A percentile compares a stretch with the other conserved stretches of the same genome.
Evolutionary conservation across 2,329 filamentous ascomycete species (phyloP).

Genomic region (Huntiella bhutanensis): DNA sequence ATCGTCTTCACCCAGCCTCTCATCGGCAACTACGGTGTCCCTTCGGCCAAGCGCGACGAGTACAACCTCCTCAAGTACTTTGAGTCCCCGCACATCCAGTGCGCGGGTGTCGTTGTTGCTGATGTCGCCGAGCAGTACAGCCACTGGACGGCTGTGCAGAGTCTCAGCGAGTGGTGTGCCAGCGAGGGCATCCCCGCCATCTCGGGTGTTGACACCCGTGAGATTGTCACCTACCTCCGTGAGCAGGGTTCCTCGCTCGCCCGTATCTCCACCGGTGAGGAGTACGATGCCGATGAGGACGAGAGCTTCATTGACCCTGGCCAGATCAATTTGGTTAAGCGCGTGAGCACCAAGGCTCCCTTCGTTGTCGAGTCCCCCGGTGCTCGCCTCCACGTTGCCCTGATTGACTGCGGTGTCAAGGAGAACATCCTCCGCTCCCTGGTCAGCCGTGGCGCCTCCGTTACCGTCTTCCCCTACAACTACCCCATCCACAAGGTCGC

Average conservation of each 20-base stretch:
- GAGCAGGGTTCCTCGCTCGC: conserved; percentile 94
- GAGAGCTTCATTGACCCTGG: conserved; percentile 89
- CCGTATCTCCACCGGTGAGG: conserved; percentile 83
- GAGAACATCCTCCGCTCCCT: conserved; percentile 97
- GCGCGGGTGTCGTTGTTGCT: conserved; percentile 84
- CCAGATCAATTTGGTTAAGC: conserved; percentile 89
- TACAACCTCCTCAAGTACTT: conserved; percentile 93
- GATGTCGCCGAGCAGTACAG: conserved; percentile 89
- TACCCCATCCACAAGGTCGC: conserved; percentile 97
- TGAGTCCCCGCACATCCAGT: conserved; percentile 94
- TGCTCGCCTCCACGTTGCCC: conserved; percentile 73
- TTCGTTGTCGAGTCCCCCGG: conserved; percentile 80
- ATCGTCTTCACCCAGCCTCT: conserved; percentile 95
- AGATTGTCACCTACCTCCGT: conserved; percentile 85
- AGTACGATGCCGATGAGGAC: conserved; percentile 96
- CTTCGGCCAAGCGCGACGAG: conserved; percentile 65
- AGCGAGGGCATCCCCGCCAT: conserved; percentile 92
- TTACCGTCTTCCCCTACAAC: conserved; percentile 89
- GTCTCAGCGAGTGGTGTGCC: conserved; percentile 81
- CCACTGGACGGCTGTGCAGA: conserved; percentile 97
- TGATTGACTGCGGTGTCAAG: conserved; percentile 97
- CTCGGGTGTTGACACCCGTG: conserved; percentile 89
- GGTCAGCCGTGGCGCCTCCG: conserved; percentile 74
- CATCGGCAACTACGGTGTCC: conserved; percentile 97
- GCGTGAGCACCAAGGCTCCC: conserved; percentile 92